These are phyloP conservation scores for Silene noctiflora DNA, from an alignment of 179 eudicot species.

Conservation along the genomic window DNA sequence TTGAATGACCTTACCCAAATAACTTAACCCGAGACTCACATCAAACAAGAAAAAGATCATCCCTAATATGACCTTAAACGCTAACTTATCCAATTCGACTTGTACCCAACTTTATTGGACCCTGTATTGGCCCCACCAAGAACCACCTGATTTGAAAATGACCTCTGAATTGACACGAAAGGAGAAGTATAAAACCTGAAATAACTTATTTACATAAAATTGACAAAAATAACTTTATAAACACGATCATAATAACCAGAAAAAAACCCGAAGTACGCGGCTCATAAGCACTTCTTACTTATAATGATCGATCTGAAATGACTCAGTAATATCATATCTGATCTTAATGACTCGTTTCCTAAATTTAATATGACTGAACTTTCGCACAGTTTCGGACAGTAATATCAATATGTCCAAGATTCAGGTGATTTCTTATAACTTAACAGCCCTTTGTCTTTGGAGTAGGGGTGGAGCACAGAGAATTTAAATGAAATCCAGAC, in stretches of 20 bases:
- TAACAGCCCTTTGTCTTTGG: not conserved
- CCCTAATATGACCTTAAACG: not conserved
- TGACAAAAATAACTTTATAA: too few species aligned
- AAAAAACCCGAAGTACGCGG: not conserved
- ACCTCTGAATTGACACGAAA: not conserved
- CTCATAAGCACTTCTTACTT: not conserved
- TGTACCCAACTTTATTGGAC: not conserved
- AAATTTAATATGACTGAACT: too few species aligned
- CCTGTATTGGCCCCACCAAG: not conserved
- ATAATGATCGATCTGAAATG: not conserved
- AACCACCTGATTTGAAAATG: not conserved
- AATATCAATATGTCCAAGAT: too few species aligned
- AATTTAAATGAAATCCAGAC: constrained; percentile 25
- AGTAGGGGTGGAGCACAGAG: not conserved
- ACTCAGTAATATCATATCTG: not conserved
- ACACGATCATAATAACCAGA: too few species aligned
- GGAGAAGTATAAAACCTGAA: too few species aligned
- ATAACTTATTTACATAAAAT: too few species aligned
- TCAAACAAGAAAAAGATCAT: not conserved
- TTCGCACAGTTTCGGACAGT: too few species aligned
- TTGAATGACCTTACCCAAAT: not conserved
- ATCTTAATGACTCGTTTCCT: not conserved
- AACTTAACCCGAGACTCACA: not conserved
- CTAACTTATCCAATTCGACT: not conserved
- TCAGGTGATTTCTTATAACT: too few species aligned